Evolutionary conservation across 805 yeast species (phyloP), one percentile per base, ranked within the genome.

Genomic region (Starmerella asiatica): DNA sequence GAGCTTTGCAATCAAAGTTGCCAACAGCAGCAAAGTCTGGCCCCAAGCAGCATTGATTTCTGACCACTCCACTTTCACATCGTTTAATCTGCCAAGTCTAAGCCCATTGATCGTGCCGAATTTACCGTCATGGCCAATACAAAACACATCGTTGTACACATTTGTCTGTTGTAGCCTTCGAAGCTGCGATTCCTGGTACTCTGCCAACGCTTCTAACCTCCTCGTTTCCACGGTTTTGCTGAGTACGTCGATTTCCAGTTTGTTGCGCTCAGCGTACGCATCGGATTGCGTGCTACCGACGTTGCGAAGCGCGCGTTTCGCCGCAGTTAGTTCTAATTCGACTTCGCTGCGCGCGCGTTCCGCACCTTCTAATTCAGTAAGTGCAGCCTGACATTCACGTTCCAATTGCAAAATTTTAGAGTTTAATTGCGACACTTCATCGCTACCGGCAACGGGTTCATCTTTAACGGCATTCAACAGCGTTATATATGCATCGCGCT

Each of bases 21-120:
- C 68, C 23, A 86, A 55, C 16, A 88, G 58, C 11, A 84, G 60
- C 2, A 82, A 70, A 2, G 86, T 62, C 49, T 86, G 94, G 0
- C 97, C 97, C 51, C 86, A 60, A 0, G 93, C 95, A 2, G 93
- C 91, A 55, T 85, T 86, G 32, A 84, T 77, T 51, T 86, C 97
- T 39, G 82, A 73, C 93, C 94, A 84, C 2, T 93, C 79, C 0
- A 86, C 81, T 44, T 68, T 70, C 38, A 63, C 58, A 6, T 67
- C 70, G 30, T 70, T 73, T 35, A 73, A 57, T 12, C 75, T 65
- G 0, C 97, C 97, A n/a, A 88, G 56, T 41, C 94, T 61, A 20
- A 83, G 65, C 0, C 86, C 88, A 58, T 86, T 86, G 24, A 86
- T 88, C 1, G 91, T 78, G 0, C 93, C 95, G 60, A 81, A 83